Evolutionary conservation across 176 grass and related monocot species (phyloP), one percentile per base, ranked within the genome.

Genomic region (Melocanna baccifera): DNA sequence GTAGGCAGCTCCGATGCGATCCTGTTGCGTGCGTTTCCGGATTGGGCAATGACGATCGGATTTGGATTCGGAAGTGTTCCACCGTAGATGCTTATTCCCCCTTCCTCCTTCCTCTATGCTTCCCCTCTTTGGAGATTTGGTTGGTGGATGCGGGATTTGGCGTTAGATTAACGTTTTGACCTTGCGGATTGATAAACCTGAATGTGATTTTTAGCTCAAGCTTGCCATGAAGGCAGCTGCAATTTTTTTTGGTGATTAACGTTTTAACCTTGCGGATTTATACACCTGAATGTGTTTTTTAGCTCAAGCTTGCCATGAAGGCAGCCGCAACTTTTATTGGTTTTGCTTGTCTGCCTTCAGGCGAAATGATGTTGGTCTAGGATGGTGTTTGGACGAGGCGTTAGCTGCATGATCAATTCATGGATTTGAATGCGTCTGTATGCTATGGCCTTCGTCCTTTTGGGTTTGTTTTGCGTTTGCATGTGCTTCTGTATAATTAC

Each of bases 331-430:
- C 7, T 37, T 41, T 72, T 25, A 46, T 46, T 66, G 40, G 36
- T 89, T 53, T 76, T 71, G 72, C 43, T 64, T 26, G 8, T 66
- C 7, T 48, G 61, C 18, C 0, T 46, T 37, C 22, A 14, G 19
- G 43, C 43, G 73, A 88, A 78, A 88, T 78, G 73, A 65, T 57
- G 50, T 73, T 6, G 22, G 22, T 59, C 40, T 69, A 80, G 41
- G 48, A 80, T 51, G 83, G 46, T 82, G 78, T 79, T 83, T 86
- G 83, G 26, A 25, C 12, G 47, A 78, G 57, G 58, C 11, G 83
- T 82, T 90, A 86, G 88, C 84, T 90, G 50, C 48, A 12, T 16
- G 52, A 80, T 87, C 84, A 68, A 67, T 86, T 83, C 59, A 69
- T 66, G 68, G 48, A 52, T 87, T 56, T 72, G 20, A 50, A 83